Conservation (phyloP, 805 yeast genomes). For the Yarrowia phangngaensis region DNA sequence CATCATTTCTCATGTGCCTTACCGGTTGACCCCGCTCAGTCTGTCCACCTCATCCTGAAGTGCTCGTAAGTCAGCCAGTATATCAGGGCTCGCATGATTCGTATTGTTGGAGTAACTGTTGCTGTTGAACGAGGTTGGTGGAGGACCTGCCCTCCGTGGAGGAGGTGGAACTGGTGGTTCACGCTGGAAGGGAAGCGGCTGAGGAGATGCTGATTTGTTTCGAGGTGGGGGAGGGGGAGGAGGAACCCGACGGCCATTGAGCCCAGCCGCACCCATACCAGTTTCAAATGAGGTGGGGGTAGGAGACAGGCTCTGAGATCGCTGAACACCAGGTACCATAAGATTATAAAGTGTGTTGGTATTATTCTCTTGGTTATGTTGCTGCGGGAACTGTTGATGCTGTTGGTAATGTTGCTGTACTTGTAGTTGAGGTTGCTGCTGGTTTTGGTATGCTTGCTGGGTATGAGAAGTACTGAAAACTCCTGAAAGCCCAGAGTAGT, state of each 20-base stretch:
- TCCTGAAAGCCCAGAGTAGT: slow-evolving; percentile 21
- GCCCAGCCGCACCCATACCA: neutral
- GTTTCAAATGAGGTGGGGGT: slow-evolving; percentile 14
- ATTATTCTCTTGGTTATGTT: slow-evolving; percentile 9
- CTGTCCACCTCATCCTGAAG: slow-evolving; percentile 68
- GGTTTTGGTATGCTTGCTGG: slow-evolving; percentile 32
- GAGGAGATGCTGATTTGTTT: slow-evolving; percentile 40
- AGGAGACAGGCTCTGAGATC: slow-evolving; percentile 22
- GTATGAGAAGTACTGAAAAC: slow-evolving; percentile 27
- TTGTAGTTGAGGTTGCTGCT: slow-evolving; percentile 32
- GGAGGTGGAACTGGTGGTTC: slow-evolving; percentile 25
- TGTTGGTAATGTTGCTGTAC: slow-evolving; percentile 28
- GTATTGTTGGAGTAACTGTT: slow-evolving; percentile 13
- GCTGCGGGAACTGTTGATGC: slow-evolving; percentile 26
- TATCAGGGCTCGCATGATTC: slow-evolving; percentile 41
- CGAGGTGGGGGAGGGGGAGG: slow-evolving; percentile 34
- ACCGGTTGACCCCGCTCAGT: slow-evolving; percentile 35
- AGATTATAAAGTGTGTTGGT: slow-evolving; percentile 22
- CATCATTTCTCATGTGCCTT: neutral
- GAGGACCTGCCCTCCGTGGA: slow-evolving; percentile 14
- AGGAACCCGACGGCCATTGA: slow-evolving; percentile 29
- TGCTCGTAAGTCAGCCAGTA: slow-evolving; percentile 61
- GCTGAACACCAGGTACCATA: slow-evolving; percentile 21
- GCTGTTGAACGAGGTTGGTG: slow-evolving; percentile 18
- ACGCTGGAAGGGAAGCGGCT: slow-evolving; percentile 29